These are phyloP conservation scores for Rhexocercosporidium sp. DNA, from an alignment of 2,329 filamentous ascomycete genomes.

Conservation along the genomic window DNA sequence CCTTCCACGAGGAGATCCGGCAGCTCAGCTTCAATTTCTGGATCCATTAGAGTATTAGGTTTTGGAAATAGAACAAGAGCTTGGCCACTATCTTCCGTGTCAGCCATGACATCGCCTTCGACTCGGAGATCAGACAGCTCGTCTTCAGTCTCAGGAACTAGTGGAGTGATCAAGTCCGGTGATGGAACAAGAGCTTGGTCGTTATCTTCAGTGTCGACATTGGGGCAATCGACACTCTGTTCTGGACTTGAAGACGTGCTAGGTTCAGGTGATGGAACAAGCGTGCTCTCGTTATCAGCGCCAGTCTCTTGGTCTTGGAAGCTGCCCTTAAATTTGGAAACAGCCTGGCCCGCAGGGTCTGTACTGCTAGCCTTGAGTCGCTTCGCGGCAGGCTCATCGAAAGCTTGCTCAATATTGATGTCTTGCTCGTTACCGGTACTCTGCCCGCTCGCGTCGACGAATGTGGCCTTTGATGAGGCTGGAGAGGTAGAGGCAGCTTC, in stretches of 20 bases:
- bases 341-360: conserved; percentile 29
- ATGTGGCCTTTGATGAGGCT: not conserved
- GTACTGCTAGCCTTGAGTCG: conserved; percentile 17
- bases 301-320: not conserved
- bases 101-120: not conserved
- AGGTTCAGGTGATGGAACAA: not conserved
- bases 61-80: not conserved
- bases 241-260: not conserved
- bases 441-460: not conserved
- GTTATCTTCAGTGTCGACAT: not conserved
- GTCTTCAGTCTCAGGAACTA: not conserved
- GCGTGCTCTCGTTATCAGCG: not conserved
- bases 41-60: not conserved
- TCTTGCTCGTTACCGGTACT: not conserved
- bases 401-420: not conserved
- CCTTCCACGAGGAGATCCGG: too few species aligned
- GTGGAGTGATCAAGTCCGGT: not conserved
- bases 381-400: not conserved
- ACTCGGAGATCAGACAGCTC: not conserved
- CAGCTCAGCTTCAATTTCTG: not conserved
- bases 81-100: not conserved
- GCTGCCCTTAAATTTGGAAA: not conserved
- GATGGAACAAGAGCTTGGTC: not conserved
- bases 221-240: not conserved
- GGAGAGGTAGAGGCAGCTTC: not conserved